phyloP scores from a whole-genome alignment of 352 stramenopile species.

The Globisporangium uncinulatum region DNA sequence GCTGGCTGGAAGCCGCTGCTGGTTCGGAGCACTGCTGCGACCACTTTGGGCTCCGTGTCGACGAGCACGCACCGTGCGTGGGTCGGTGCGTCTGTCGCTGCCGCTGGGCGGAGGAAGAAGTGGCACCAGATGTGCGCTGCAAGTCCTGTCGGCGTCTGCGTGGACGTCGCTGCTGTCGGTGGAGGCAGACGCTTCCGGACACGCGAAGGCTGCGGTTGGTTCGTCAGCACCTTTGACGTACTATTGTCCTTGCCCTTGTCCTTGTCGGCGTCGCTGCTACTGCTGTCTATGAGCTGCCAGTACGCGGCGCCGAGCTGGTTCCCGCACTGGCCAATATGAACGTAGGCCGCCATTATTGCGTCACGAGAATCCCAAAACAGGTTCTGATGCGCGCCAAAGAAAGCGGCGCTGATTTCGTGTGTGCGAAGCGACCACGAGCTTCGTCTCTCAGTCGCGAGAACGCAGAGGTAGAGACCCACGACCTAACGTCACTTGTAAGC shows the following conservation, averaged over 20 bases:
- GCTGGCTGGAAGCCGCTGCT: constrained; percentile 25
- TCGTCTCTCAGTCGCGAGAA: too few relatives aligned
- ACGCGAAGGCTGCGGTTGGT: too few relatives aligned
- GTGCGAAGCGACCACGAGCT: too few relatives aligned
- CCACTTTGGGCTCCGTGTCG: constrained; percentile 77
- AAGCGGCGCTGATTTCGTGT: too few relatives aligned
- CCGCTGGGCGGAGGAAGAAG: constrained; percentile 36
- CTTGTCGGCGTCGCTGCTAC: neutral
- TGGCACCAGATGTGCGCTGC: constrained; percentile 6
- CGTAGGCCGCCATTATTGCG: constrained; percentile 39
- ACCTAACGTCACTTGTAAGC: too few relatives aligned
- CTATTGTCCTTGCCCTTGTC: neutral
- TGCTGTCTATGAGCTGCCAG: constrained; percentile 34
- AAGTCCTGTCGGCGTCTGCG: neutral
- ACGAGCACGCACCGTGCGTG: constrained; percentile 65
- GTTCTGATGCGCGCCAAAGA: too few relatives aligned
- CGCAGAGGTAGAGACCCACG: too few relatives aligned
- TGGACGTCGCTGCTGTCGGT: neutral
- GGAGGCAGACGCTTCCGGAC: neutral
- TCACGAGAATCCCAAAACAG: too few relatives aligned
- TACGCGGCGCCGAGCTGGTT: constrained; percentile 74
- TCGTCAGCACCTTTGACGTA: too few relatives aligned
- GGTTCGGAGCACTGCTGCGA: constrained; percentile 24
- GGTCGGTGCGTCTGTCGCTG: constrained; percentile 3
- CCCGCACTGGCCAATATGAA: constrained; percentile 77